Conservation (phyloP, 495 filamentous ascomycete genomes). For the Lichina pygmaea region DNA sequence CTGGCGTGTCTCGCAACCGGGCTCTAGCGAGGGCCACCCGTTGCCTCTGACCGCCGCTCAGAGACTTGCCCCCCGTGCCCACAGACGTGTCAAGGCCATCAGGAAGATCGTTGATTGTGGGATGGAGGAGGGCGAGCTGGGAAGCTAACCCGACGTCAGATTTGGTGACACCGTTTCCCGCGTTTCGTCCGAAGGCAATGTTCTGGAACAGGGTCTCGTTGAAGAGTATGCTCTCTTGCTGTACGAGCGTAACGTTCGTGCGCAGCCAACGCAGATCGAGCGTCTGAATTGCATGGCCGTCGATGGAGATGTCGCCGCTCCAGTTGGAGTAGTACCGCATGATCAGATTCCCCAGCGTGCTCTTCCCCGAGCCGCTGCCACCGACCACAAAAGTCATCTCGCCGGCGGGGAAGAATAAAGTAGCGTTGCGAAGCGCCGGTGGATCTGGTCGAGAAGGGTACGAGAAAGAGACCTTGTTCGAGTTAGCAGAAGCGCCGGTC, state of each 20-base stretch:
- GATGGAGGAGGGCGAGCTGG: conserved; percentile 40
- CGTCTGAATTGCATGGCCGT: conserved; percentile 30
- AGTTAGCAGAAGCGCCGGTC: neutral
- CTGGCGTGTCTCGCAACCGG: conserved; percentile 14
- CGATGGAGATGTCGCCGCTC: conserved; percentile 40
- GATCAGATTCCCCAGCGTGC: conserved; percentile 60
- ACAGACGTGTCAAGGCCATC: conserved; percentile 47
- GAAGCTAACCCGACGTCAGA: conserved; percentile 30
- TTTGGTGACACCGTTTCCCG: conserved; percentile 19
- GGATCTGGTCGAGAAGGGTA: conserved; percentile 52
- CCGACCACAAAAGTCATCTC: conserved; percentile 66
- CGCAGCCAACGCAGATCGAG: conserved; percentile 51
- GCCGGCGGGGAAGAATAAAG: conserved; percentile 42
- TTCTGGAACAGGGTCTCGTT: conserved; percentile 59
- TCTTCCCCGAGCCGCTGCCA: conserved; percentile 77
- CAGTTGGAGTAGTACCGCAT: conserved; percentile 45
- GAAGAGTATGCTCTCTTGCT: conserved; percentile 65
- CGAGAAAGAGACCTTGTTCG: conserved; percentile 44
- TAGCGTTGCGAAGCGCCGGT: conserved; percentile 27
- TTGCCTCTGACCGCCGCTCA: conserved; percentile 59
- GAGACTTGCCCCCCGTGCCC: conserved; percentile 35
- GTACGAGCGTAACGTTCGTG: conserved; percentile 53
- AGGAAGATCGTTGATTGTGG: conserved; percentile 44
- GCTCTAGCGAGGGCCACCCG: conserved; percentile 17
- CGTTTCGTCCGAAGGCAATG: conserved; percentile 41